Evolutionary conservation across 1,284 basidiomycete species (phyloP), one percentile per base, ranked within the genome.

Genomic region (Puccinia novopanici): DNA sequence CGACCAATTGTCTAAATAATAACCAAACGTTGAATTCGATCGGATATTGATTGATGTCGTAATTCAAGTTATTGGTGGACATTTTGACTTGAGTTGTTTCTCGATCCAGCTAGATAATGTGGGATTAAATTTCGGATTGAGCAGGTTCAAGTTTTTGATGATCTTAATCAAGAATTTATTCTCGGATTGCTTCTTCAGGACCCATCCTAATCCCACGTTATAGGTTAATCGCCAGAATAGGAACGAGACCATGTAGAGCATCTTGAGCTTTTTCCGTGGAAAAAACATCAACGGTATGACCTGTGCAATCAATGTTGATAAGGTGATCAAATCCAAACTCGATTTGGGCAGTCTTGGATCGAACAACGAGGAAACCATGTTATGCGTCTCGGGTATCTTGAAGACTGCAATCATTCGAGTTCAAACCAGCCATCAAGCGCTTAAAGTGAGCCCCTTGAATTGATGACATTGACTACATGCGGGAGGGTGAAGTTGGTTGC

Each of bases 211-310:
- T 0, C 96, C 96, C 67, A 89, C 91, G 86, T 99, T 94, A 86
- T 99, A 99, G 13, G 93, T 91, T 10, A 90, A 89, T 15, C 96
- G 89, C 95, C 95, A 99, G 86, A 98, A 94, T 17, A 91, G 90
- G 86, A 99, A 98, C 87, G 93, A 94, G 82, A 91, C 81, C 45
- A 94, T 86, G 87, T 95, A 96, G 86, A 96, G 91, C 0, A 88
- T 81, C 75, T 88, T 89, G 0, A 91, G 88, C 1, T 88, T 81
- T 15, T 87, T 17, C 86, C 85, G 24, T 88, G 89, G 1, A 19
- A 95, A 87, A 12, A 88, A 79, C 83, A 89, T 89, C 87, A 92
- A 98, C n/a, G 95, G 85, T 30, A 91, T 82, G 77, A 96, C 88
- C 86, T 98, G 96, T 0, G 91, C 84, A 0, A 89, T 90, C 45